Evolutionary conservation across 345 rosid genomes (phyloP).

Genomic region (Hirschfeldia incana): DNA sequence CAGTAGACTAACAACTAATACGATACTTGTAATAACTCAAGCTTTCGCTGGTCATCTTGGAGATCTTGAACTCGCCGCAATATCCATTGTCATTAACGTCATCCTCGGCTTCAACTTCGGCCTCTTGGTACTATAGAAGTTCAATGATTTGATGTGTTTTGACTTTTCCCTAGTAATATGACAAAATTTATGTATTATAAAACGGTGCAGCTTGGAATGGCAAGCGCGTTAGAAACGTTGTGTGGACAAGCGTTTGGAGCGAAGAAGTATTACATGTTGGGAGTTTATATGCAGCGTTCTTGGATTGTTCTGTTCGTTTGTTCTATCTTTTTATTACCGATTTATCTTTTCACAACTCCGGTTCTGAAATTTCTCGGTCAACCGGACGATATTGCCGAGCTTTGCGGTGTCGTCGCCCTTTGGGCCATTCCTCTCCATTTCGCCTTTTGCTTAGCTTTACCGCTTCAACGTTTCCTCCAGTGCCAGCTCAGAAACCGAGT

Average conservation of each 20-base stretch:
- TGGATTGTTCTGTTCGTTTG: slow-evolving; percentile 57
- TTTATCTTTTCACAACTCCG: slow-evolving; percentile 59
- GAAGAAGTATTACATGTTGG: slow-evolving; percentile 55
- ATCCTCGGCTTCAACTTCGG: slow-evolving; percentile 77
- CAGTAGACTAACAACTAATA: slow-evolving; percentile 65
- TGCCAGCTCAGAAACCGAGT: slow-evolving; percentile 55
- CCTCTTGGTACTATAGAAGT: slow-evolving; percentile 54
- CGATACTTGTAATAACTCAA: slow-evolving; percentile 87
- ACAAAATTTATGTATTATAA: background rate
- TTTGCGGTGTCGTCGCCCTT: slow-evolving; percentile 45
- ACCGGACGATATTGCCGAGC: slow-evolving; percentile 68
- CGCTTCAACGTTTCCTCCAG: slow-evolving; percentile 64
- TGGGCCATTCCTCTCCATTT: slow-evolving; percentile 67
- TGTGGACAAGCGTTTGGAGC: slow-evolving; percentile 88
- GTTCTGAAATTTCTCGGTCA: slow-evolving; percentile 57
- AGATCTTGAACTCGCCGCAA: slow-evolving; percentile 86
- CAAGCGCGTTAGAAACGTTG: slow-evolving; percentile 70
- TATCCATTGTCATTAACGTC: slow-evolving; percentile 75
- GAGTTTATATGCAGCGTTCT: slow-evolving; percentile 71
- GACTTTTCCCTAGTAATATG: background rate
- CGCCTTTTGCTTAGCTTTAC: slow-evolving; percentile 56
- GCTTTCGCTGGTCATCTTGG: slow-evolving; percentile 97
- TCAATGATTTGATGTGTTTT: background rate
- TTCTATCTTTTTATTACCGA: slow-evolving; percentile 51
- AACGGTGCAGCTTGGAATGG: slow-evolving; percentile 62